These are phyloP conservation scores for Puccinia triticina DNA, from an alignment of 1,284 basidiomycete species.

Conservation along the genomic window DNA sequence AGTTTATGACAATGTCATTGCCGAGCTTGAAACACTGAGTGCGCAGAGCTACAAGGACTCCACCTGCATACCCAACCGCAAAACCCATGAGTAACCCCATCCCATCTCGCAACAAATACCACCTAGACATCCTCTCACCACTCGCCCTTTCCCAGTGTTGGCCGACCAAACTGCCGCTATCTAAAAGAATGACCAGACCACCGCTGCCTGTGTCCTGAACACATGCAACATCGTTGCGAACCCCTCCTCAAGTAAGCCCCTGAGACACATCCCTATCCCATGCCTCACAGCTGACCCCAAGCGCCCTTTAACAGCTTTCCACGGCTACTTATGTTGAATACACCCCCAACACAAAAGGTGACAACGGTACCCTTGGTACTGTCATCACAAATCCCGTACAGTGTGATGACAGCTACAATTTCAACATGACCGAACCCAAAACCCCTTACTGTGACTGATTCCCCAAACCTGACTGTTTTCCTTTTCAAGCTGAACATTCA, in stretches of 20 bases:
- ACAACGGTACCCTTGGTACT: not conserved
- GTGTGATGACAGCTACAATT: not conserved
- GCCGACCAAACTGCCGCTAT: not conserved
- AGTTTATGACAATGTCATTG: conserved; percentile 64
- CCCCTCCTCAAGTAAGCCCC: not conserved
- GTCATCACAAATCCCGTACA: too few species aligned
- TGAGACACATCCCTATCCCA: too few species aligned
- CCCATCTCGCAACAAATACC: not conserved
- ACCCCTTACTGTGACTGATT: not conserved
- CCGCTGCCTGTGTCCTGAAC: not conserved
- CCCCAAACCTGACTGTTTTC: not conserved
- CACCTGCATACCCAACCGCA: not conserved
- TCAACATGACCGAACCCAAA: not conserved
- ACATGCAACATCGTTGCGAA: not conserved
- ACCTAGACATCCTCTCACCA: not conserved
- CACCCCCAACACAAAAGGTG: not conserved
- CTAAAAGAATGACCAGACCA: not conserved
- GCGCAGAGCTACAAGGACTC: conserved; percentile 63
- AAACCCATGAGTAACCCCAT: not conserved
- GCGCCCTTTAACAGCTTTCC: not conserved
- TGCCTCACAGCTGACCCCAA: not conserved
- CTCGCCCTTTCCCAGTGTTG: not conserved
- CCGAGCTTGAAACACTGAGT: conserved; percentile 64
- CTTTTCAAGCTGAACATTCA: not conserved
- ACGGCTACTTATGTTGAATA: not conserved